Conservation (phyloP, 495 filamentous ascomycete species). For the Letharia lupina region DNA sequence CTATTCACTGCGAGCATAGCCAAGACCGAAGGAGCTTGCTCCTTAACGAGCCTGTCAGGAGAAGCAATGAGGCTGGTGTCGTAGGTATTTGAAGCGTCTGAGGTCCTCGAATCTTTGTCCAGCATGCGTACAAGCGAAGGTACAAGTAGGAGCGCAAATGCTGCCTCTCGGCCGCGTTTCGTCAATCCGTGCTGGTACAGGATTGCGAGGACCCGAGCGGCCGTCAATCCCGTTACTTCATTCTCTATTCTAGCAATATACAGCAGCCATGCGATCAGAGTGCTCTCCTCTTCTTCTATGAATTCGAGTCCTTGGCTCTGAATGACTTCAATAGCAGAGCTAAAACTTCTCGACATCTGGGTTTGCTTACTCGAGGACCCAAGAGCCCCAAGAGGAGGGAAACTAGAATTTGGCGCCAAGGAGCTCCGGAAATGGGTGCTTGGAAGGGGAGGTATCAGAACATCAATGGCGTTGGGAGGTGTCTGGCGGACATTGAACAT, state of each 20-base stretch:
- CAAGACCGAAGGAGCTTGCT: conserved; percentile 64
- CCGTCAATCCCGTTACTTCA: conserved; percentile 62
- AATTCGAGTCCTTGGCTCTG: conserved; percentile 24
- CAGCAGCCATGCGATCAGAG: conserved; percentile 77
- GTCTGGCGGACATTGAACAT: conserved; percentile 37
- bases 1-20: conserved; percentile 72
- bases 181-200: conserved; percentile 62
- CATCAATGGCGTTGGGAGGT: conserved; percentile 48
- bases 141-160: conserved; percentile 58
- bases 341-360: conserved; percentile 23
- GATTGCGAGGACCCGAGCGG: conserved; percentile 70
- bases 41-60: conserved; percentile 43
- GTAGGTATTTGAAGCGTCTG: conserved; percentile 35
- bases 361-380: conserved; percentile 34
- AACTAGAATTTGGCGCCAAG: conserved; percentile 37
- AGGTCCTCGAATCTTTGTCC: conserved; percentile 44
- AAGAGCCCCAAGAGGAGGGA: conserved; percentile 49
- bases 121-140: conserved; percentile 66
- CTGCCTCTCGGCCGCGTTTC: conserved; percentile 51
- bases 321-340: conserved; percentile 30
- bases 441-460: conserved; percentile 46
- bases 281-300: conserved; percentile 62
- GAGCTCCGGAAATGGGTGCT: conserved; percentile 31
- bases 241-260: conserved; percentile 53
- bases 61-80: conserved; percentile 37